phyloP scores from a whole-genome alignment of 306 rosid species.

The Cyclanthera cordifolia region DNA sequence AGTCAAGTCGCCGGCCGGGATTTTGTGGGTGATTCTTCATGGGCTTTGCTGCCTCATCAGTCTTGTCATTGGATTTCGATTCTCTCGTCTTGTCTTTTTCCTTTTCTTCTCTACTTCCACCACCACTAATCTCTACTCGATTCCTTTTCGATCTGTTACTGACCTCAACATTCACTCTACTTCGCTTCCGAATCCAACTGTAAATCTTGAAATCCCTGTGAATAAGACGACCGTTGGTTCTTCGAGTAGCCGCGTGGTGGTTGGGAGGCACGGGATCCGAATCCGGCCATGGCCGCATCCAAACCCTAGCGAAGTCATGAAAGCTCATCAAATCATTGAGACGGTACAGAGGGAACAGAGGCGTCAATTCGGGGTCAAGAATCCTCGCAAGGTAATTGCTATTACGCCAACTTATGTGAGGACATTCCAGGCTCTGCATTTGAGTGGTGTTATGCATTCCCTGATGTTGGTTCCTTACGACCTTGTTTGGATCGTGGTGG shows the following conservation, averaged over 20 bases:
- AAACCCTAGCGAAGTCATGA: slow-evolving; percentile 83
- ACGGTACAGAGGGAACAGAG: slow-evolving; percentile 86
- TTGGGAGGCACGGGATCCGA: slow-evolving; percentile 99
- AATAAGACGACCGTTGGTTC: slow-evolving; percentile 28
- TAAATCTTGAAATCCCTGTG: not conserved
- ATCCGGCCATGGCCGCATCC: slow-evolving; percentile 99
- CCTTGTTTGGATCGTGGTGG: slow-evolving; percentile 87
- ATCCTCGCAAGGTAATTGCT: slow-evolving; percentile 54
- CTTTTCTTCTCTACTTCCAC: slow-evolving; percentile 65
- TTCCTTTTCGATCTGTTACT: slow-evolving; percentile 51
- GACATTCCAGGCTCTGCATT: slow-evolving; percentile 84
- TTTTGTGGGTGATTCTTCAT: slow-evolving; percentile 81
- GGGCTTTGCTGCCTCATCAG: slow-evolving; percentile 89
- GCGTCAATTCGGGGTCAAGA: slow-evolving; percentile 71
- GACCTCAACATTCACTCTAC: slow-evolving; percentile 27
- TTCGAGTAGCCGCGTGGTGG: slow-evolving; percentile 65
- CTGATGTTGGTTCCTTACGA: slow-evolving; percentile 79
- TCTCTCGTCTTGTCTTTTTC: slow-evolving; percentile 94
- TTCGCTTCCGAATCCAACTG: slow-evolving; percentile 17
- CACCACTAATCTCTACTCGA: slow-evolving; percentile 37
- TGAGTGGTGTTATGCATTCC: slow-evolving; percentile 91
- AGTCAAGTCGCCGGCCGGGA: slow-evolving; percentile 57
- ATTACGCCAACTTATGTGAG: slow-evolving; percentile 83
- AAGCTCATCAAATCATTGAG: slow-evolving; percentile 83
- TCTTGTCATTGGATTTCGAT: slow-evolving; percentile 84